phyloP scores from a whole-genome alignment of 805 yeast genomes.

The Zygosaccharomyces siamensis region DNA sequence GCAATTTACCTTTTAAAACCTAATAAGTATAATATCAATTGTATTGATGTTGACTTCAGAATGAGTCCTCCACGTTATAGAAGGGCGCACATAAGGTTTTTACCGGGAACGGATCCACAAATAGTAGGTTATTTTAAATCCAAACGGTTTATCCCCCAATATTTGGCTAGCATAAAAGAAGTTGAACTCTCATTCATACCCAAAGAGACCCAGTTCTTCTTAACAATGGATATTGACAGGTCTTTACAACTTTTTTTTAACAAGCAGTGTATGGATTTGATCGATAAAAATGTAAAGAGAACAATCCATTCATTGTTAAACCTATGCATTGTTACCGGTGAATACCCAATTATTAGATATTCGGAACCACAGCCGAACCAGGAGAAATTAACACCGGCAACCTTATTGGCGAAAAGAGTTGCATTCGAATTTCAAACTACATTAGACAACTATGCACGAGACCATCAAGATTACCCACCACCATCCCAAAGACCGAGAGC shows the following conservation, averaged over 20 bases:
- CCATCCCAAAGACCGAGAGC: constrained; percentile 60
- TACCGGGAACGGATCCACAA: constrained; percentile 49
- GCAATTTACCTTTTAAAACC: constrained; percentile 81
- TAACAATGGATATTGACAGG: constrained; percentile 53
- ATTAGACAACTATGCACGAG: constrained; percentile 71
- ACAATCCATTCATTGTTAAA: constrained; percentile 65
- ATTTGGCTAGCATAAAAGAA: constrained; percentile 35
- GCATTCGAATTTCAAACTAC: constrained; percentile 68
- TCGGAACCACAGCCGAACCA: constrained; percentile 47
- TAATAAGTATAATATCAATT: constrained; percentile 58
- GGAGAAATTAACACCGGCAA: constrained; percentile 48
- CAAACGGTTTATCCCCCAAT: constrained; percentile 29
- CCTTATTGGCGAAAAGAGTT: constrained; percentile 59
- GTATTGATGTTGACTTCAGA: constrained; percentile 70
- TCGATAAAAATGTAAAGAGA: constrained; percentile 50
- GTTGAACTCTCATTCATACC: constrained; percentile 55
- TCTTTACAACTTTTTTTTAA: constrained; percentile 74
- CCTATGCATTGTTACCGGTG: constrained; percentile 74
- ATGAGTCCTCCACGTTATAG: constrained; percentile 67
- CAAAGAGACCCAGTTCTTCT: constrained; percentile 61
- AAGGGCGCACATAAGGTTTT: constrained; percentile 64
- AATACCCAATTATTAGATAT: constrained; percentile 80
- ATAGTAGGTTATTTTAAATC: constrained; percentile 30
- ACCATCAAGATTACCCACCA: constrained; percentile 57
- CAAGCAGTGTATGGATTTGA: constrained; percentile 54